Evolutionary conservation across 1,139 yeast species (phyloP), one percentile per base, ranked within the genome.

Genomic region (Protomyces lactucae-debilis): DNA sequence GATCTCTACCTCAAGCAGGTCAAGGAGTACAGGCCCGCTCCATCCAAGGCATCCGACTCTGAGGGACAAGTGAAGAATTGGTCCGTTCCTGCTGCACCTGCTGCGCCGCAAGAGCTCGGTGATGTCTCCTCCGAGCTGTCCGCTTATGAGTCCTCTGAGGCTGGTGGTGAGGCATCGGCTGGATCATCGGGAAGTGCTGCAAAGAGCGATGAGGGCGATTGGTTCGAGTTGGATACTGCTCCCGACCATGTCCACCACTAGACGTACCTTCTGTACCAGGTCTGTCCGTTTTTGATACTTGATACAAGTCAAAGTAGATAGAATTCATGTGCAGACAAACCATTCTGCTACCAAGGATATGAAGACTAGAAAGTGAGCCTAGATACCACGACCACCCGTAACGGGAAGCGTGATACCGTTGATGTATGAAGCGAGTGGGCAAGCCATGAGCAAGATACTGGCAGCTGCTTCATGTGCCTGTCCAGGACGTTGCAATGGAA

Each of bases 1-100:
- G 97, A 92, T 71, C 83, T 92, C 72, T 93, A 92, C 81, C 80
- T 92, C 74, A 86, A 83, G 78, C 95, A 90, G 78, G 82, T 93
- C 79, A 88, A 86, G 81, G 85, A 85, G 68, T 90, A 87, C 85
- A 89, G 91, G 82, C 92, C 96, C 75, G 83, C 86, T 69, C 85
- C 92, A 69, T 75, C 86, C 69, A 78, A 89, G 65, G 84, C 88
- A 68, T 79, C 83, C 72, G 95, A 88, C 72, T 85, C 92, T 67
- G 90, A 85, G 74, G 85, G 85, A 69, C 83, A 87, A 70, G 95
- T 91, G 71, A 85, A 86, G 80, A 64, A 67, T 12, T 70, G 72
- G 72, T 51, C 57, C 23, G 60, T 65, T 12, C 84, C 88, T 72
- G 91, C 96, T 88, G 78, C 82, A 68, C 81, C 85, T 71, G 96